phyloP scores from a whole-genome alignment of 2,329 filamentous ascomycete species.

The Fusarium denticulatum region DNA sequence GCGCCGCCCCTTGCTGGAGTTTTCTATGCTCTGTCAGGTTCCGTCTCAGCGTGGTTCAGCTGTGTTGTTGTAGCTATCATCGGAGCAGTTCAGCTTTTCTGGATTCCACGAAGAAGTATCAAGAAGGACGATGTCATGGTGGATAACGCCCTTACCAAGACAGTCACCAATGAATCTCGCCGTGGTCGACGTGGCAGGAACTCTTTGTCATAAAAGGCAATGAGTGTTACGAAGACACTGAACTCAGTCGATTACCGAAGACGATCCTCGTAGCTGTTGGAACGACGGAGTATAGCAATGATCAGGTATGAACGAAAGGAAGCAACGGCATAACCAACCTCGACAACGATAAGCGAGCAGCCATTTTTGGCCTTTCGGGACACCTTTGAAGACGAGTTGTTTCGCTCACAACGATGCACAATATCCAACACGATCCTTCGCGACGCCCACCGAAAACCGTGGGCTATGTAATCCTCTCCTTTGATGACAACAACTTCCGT shows the following conservation, averaged over 20 bases:
- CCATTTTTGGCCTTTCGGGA: too few species aligned
- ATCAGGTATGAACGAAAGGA: neutral
- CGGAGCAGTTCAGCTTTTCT: slow-evolving; percentile 34
- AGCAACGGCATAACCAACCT: neutral
- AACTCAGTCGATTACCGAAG: too few species aligned
- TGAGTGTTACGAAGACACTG: too few species aligned
- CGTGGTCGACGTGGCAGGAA: slow-evolving; percentile 21
- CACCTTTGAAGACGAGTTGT: neutral
- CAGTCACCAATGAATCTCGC: slow-evolving; percentile 26
- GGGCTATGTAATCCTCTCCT: neutral
- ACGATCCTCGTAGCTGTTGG: too few species aligned
- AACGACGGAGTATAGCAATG: neutral
- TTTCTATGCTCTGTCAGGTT: slow-evolving; percentile 70
- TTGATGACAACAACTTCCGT: neutral
- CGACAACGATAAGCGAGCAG: neutral
- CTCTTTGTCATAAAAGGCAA: slow-evolving; percentile 3
- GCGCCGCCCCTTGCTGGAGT: slow-evolving; percentile 75
- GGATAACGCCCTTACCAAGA: slow-evolving; percentile 31
- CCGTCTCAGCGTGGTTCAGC: slow-evolving; percentile 55
- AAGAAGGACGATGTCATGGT: slow-evolving; percentile 21
- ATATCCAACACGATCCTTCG: neutral
- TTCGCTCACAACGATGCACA: neutral
- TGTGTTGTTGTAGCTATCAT: slow-evolving; percentile 43
- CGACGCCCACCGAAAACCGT: neutral
- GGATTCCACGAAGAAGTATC: slow-evolving; percentile 29